A percentile compares a stretch with the other conserved stretches of the same genome.
Conservation (phyloP, 108 stramenopile species). For the Cyclotella cryptica region DNA sequence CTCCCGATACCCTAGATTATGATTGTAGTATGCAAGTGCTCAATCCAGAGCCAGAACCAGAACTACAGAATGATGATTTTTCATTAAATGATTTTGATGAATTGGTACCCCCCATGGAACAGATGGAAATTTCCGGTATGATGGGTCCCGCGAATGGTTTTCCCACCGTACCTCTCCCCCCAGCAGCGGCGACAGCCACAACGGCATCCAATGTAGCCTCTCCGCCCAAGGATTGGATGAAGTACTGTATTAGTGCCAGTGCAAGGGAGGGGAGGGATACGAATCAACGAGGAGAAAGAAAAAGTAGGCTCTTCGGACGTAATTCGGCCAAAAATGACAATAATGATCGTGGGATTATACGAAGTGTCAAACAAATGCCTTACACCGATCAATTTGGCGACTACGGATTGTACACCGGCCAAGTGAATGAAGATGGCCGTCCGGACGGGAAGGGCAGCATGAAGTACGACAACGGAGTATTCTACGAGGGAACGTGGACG, state of each 20-base stretch:
- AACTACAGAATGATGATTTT: constrained; percentile 6
- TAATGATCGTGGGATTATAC: constrained; percentile 17
- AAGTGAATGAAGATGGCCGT: constrained; percentile 23
- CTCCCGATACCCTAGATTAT: background rate
- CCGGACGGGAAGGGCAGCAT: constrained; percentile 24
- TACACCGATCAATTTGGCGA: constrained; percentile 40
- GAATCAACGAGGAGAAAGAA: background rate
- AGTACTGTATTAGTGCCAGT: constrained; percentile 6
- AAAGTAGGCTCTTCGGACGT: constrained; percentile 11
- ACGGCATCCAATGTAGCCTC: background rate
- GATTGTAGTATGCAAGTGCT: constrained; percentile 14
- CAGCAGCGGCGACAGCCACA: background rate
- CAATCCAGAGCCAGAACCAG: constrained; percentile 13
- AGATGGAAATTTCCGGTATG: constrained; percentile 5
- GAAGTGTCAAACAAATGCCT: constrained; percentile 35
- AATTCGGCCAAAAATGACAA: background rate
- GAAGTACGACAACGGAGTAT: constrained; percentile 28
- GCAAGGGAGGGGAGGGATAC: constrained; percentile 2
- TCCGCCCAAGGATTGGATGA: constrained; percentile 9
- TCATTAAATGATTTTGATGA: background rate
- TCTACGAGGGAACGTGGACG: constrained; percentile 23
- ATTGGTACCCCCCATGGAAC: constrained; percentile 10
- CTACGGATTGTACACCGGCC: constrained; percentile 24
- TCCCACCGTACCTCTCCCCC: too few species aligned
- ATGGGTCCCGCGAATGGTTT: background rate